Percentiles rank a stretch among this genome's conserved stretches.
Evolutionary conservation across 1,284 basidiomycete genomes (phyloP).

Genomic region (Fomitopsis betulina): DNA sequence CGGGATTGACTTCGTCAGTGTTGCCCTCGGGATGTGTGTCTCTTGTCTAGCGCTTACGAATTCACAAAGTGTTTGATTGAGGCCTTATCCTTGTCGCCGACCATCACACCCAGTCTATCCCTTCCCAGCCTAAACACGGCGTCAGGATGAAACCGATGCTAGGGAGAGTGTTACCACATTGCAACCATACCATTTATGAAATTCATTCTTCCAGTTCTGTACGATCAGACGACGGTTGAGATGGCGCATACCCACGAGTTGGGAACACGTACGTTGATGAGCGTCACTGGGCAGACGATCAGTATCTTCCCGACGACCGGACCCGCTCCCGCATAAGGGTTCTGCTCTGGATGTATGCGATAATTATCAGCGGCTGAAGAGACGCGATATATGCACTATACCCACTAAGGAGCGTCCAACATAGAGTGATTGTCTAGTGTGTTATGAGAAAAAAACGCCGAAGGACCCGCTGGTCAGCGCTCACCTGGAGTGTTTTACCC

Average conservation of each 20-base stretch:
- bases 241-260: neutral
- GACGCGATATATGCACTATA: neutral
- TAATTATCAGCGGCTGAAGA: neutral
- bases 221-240: conserved; percentile 4
- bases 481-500: conserved; percentile 86
- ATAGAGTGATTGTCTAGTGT: conserved; percentile 78
- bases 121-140: conserved; percentile 58
- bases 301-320: conserved; percentile 74
- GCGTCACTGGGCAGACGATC: conserved; percentile 92
- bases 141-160: neutral
- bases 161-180: neutral
- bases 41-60: conserved; percentile 40
- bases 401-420: conserved; percentile 87
- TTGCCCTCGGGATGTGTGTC: neutral
- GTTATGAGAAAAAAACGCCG: neutral
- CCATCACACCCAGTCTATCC: conserved; percentile 76
- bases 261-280: conserved; percentile 63
- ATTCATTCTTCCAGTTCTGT: conserved; percentile 95
- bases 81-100: conserved; percentile 76
- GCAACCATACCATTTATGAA: conserved; percentile 79
- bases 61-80: conserved; percentile 73
- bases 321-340: conserved; percentile 63
- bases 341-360: conserved; percentile 59
- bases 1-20: conserved; percentile 5
- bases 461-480: neutral